phyloP scores from a whole-genome alignment of 331 rosid genomes.

The Saraca asoca region DNA sequence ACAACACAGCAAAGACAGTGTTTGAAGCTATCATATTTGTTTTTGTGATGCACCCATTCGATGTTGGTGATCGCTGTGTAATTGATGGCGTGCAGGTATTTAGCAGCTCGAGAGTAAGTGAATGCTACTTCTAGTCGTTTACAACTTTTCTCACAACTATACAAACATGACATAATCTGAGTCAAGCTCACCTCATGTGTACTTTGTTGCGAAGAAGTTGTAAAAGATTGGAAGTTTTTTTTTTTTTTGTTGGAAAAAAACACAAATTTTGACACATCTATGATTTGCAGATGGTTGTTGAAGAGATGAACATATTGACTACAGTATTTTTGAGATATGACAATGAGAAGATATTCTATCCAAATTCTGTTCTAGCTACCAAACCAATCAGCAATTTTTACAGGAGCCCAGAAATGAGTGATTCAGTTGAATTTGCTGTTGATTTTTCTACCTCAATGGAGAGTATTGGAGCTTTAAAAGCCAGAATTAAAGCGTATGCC shows the following conservation, averaged over 20 bases:
- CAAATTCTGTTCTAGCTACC: slow-evolving; percentile 62
- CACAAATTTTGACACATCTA: slow-evolving; percentile 24
- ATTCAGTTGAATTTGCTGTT: slow-evolving; percentile 64
- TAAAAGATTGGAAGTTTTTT: slow-evolving; percentile 16
- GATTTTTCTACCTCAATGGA: slow-evolving; percentile 73
- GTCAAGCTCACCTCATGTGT: too few species aligned
- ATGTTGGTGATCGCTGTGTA: slow-evolving; percentile 71
- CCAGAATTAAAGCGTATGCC: slow-evolving; percentile 54
- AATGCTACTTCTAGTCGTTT: too few species aligned
- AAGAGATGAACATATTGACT: slow-evolving; percentile 70
- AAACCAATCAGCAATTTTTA: slow-evolving; percentile 87
- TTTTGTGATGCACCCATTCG: slow-evolving; percentile 73
- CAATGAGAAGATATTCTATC: slow-evolving; percentile 69
- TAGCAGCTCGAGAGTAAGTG: not conserved
- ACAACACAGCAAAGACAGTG: slow-evolving; percentile 55
- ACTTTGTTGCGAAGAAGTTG: too few species aligned
- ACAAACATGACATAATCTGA: too few species aligned
- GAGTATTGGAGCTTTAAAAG: slow-evolving; percentile 61
- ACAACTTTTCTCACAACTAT: too few species aligned
- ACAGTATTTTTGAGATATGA: slow-evolving; percentile 60
- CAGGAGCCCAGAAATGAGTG: slow-evolving; percentile 84
- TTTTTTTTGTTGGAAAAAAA: not conserved
- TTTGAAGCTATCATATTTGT: slow-evolving; percentile 72
- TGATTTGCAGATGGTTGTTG: slow-evolving; percentile 59
- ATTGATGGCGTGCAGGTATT: slow-evolving; percentile 65